Conservation (phyloP, 2,329 filamentous ascomycete genomes). For the Aureobasidium uvarum region DNA sequence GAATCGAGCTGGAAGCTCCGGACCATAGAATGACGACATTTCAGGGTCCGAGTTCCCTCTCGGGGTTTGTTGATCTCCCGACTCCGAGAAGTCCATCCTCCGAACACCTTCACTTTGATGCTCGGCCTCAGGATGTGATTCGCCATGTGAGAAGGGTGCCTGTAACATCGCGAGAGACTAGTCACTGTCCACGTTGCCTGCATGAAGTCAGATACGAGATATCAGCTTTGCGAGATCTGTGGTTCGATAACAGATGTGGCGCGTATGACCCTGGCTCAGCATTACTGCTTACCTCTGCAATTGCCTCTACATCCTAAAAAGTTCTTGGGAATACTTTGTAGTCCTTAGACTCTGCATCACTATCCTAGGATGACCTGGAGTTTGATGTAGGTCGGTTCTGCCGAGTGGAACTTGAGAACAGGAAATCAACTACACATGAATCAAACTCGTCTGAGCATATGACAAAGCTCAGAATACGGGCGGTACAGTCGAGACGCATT, state of each 20-base stretch:
- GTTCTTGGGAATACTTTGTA: too few relatives aligned
- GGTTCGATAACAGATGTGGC: background rate
- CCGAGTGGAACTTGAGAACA: too few relatives aligned
- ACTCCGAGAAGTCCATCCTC: background rate
- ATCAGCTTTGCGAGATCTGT: background rate
- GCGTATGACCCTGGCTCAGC: background rate
- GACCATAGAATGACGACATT: slow-evolving; percentile 5
- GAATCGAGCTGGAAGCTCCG: background rate
- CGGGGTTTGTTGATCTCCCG: slow-evolving; percentile 18
- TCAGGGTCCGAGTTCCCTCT: slow-evolving; percentile 14
- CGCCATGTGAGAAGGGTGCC: background rate
- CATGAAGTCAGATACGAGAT: background rate
- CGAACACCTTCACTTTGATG: background rate
- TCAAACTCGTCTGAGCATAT: too few relatives aligned
- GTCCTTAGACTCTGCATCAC: too few relatives aligned
- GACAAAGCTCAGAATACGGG: too few relatives aligned
- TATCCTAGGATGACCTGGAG: too few relatives aligned
- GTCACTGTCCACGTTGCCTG: background rate
- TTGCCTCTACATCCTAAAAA: background rate
- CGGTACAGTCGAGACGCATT: too few relatives aligned
- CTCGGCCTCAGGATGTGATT: background rate
- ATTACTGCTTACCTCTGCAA: background rate
- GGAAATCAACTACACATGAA: too few relatives aligned
- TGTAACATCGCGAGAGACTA: background rate
- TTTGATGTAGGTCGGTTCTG: too few relatives aligned